phyloP scores from a whole-genome alignment of 148 eudicot species.

The Vaccinium macrocarpon region DNA sequence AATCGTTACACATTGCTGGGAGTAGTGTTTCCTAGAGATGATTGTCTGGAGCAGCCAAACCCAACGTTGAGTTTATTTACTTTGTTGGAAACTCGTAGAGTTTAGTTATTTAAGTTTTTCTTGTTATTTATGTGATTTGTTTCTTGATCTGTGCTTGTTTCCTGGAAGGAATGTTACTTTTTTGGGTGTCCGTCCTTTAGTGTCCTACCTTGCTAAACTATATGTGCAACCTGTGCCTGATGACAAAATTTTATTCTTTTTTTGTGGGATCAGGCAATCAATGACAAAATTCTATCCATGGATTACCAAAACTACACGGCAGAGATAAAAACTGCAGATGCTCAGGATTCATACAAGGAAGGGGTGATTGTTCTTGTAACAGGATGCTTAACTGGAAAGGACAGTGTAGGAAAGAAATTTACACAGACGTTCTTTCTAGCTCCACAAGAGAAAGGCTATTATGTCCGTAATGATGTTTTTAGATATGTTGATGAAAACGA shows the following conservation, averaged over 20 bases:
- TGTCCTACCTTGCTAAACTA: neutral
- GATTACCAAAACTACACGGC: constrained; percentile 57
- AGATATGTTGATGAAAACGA: constrained; percentile 52
- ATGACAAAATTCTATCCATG: constrained; percentile 61
- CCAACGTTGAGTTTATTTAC: neutral
- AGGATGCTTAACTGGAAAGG: constrained; percentile 68
- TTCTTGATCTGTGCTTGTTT: neutral
- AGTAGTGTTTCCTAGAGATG: neutral
- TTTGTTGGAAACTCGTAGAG: no score
- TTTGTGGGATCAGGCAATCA: constrained; percentile 49
- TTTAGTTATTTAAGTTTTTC: neutral
- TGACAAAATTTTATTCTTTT: neutral
- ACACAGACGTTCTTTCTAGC: constrained; percentile 72
- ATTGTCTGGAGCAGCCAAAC: neutral
- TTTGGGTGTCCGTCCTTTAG: neutral
- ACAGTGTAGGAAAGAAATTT: constrained; percentile 52
- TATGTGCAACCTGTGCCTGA: neutral
- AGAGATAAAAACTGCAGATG: constrained; percentile 76
- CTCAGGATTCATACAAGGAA: constrained; percentile 59
- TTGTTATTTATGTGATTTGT: neutral
- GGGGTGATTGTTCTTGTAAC: constrained; percentile 73
- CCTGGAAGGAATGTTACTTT: neutral
- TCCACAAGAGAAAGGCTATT: constrained; percentile 69
- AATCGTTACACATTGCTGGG: neutral
- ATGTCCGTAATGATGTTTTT: constrained; percentile 62